A percentile compares a stretch with the other conserved stretches of the same genome.
Evolutionary conservation across 129 eudicot species (phyloP).

Genomic region (Artemisia tridentata): DNA sequence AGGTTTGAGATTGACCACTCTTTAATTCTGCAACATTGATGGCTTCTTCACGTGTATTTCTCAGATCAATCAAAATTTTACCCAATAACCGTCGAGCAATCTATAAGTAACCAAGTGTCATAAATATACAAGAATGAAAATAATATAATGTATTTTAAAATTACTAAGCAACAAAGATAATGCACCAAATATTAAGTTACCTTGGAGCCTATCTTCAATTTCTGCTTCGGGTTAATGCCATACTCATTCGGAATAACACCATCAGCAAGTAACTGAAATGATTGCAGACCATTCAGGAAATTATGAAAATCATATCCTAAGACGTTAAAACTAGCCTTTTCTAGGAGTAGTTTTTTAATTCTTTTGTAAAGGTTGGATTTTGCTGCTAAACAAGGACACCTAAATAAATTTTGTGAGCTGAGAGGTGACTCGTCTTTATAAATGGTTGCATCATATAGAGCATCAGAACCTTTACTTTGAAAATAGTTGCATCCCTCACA

Average conservation of each 20-base stretch:
- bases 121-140: background rate
- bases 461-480: background rate
- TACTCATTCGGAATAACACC: constrained; percentile 98
- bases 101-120: constrained; percentile 38
- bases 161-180: background rate
- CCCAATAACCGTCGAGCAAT: constrained; percentile 96
- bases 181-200: constrained; percentile 31
- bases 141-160: background rate
- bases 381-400: no score
- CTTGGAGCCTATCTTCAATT: constrained; percentile 94
- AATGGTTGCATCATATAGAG: background rate
- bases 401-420: no score
- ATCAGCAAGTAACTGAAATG: constrained; percentile 88
- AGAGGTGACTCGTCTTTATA: background rate
- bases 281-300: constrained; percentile 21
- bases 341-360: no score
- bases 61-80: constrained; percentile 82
- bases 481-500: background rate
- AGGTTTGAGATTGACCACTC: constrained; percentile 44
- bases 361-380: no score
- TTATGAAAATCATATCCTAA: constrained; percentile 2
- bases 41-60: constrained; percentile 98
- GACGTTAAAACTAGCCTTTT: background rate
- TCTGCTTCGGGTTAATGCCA: constrained; percentile 94
- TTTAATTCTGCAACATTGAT: constrained; percentile 83